Base-by-base conservation (phyloP, 805 yeast genomes). In the Vanderwaltozyma polyspora region DNA sequence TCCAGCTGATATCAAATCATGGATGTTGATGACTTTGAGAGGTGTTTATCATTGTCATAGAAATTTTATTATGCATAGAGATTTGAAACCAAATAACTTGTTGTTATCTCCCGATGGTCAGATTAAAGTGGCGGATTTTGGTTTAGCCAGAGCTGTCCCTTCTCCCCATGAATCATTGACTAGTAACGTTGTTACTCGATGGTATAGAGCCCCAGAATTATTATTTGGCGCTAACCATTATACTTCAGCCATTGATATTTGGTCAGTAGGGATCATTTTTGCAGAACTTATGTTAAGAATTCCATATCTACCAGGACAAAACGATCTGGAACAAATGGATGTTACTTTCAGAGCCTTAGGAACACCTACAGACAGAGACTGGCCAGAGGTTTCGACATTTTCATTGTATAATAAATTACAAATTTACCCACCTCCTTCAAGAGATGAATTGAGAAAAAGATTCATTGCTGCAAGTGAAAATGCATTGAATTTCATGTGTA, bases 191-290 rank as follows among this genome's bases (percentile, higher is more conserved):
- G 98, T 91, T 2, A 91, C 99, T 3, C 63, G 97, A 40, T 91
- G 99, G 99, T 91, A 91, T 58, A 65, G 97, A 36, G 94, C 97
- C 0, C 99, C 99, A 0, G 99, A 91, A 50, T 63, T 91, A 31
- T 62, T 91, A 17, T 74, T 89, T 41, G 96, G 95, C 1, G 80
- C 95, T 0, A 70, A 79, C 31, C 91, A 85, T 55, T 91, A 91
- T 50, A 79, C 95, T 0, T 79, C 78, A 2, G 93, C 93, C 0
- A 72, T 91, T 3, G 99, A 91, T 59, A 64, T 86, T 10, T 91
- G 99, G 99, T 89, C 97, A 0, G 82, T 87, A 5, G 99, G 99
- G 2, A 74, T 86, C 25, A 89, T 91, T 3, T 91, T 91, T 63
- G 97, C 97, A 0, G 99, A 91, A 50, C 62, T 91, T 46, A 85